Base-by-base conservation (phyloP, 192 early-diverging fungal species). In the Cladochytrium replicatum region DNA sequence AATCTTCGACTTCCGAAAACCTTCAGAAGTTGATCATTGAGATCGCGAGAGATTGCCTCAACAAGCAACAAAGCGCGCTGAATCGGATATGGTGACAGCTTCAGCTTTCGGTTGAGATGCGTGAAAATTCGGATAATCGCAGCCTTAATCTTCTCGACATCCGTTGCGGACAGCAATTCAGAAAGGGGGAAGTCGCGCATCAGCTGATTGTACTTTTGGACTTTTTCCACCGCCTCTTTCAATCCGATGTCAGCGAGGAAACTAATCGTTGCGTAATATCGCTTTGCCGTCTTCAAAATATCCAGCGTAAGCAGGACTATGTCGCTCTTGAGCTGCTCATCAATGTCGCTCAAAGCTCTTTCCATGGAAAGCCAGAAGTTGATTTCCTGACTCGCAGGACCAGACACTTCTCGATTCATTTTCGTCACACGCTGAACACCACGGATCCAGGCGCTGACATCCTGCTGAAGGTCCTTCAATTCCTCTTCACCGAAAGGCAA, bases 301-400 rank as follows among this genome's bases (percentile, higher is more conserved):
- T 94, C 92, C 49, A 99, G 74, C 4, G 94, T 91, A 27, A 98
- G 68, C 40, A 87, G 80, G 60, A 76, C 46, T 43, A 61, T 49
- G 45, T 94, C 90, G 62, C 84, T 86, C 72, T 87, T 88, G 28
- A 99, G 67, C 68, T 95, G 90, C 49, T 91, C 87, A 52, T 98
- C 91, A 52, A 99, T 93, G 46, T 83, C 76, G 50, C 86, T 84
- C 38, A 99, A 66, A 21, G 88, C 90, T 13, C 81, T 72, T 64
- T 99, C 97, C 91, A 99, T 93, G 45, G 83, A 84, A 27, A 94
- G 69, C 97, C 97, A 99, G 64, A 98, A 99, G 67, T 93, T 94
- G 68, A 99, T 93, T 66, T 99, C 97, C 68, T 97, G 92, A 41
- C 84, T 85, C 21, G 95, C 91, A 3, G 88, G 86, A 6, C 92